Percentiles rank a stretch among this genome's conserved stretches.
Conservation (phyloP, 2,329 filamentous ascomycete species). For the Amphichorda felina region DNA sequence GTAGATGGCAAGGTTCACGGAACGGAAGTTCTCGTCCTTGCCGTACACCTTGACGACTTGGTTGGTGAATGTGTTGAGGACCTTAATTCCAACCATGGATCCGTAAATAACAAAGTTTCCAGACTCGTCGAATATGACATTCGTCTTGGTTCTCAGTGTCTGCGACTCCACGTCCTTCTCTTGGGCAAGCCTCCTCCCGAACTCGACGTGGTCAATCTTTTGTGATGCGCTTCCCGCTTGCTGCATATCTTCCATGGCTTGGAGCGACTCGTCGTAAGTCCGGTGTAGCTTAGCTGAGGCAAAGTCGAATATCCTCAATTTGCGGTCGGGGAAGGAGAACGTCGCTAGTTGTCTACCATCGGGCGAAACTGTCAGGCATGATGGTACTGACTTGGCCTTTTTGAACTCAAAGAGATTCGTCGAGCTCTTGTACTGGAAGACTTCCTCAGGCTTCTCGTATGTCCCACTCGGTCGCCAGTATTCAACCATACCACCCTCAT, state of each 20-base stretch:
- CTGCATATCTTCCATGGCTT: conserved; percentile 87
- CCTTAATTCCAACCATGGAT: conserved; percentile 83
- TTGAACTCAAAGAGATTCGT: conserved; percentile 97
- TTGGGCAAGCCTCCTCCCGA: conserved; percentile 74
- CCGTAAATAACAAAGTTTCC: conserved; percentile 92
- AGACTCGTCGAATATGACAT: conserved; percentile 91
- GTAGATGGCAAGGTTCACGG: conserved; percentile 75
- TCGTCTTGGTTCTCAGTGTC: conserved; percentile 56
- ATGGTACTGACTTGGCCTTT: conserved; percentile 78
- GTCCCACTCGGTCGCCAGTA: conserved; percentile 78
- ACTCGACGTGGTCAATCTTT: conserved; percentile 82
- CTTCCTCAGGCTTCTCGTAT: conserved; percentile 83
- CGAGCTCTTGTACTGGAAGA: conserved; percentile 87
- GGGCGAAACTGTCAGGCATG: conserved; percentile 74
- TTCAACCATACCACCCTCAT: conserved; percentile 87
- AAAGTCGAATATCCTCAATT: conserved; percentile 90
- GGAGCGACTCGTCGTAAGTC: conserved; percentile 89
- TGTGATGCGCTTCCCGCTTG: conserved; percentile 76
- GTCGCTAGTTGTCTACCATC: conserved; percentile 77
- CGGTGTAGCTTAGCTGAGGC: conserved; percentile 75
- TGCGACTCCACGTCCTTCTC: conserved; percentile 77
- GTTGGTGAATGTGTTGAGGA: conserved; percentile 93
- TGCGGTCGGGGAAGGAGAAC: conserved; percentile 85
- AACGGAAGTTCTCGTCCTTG: conserved; percentile 76
- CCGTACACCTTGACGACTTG: conserved; percentile 83